Conservation (phyloP, 345 rosid genomes). For the Linum tenue region DNA sequence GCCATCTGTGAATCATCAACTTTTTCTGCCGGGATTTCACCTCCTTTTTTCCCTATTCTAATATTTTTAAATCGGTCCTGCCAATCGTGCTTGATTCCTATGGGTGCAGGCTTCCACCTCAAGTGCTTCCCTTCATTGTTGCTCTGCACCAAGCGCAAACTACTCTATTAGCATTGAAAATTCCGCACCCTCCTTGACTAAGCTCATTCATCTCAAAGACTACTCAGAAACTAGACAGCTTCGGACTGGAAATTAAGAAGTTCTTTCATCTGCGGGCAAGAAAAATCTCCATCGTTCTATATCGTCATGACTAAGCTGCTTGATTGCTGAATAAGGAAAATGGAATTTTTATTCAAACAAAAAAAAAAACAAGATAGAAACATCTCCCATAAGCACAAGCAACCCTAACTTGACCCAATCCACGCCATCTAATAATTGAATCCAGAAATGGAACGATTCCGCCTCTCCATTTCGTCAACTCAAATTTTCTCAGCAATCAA, state of each 20-base stretch:
- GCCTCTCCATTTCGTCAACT: background rate
- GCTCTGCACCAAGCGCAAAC: constrained; percentile 25
- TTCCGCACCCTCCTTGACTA: background rate
- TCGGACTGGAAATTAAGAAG: background rate
- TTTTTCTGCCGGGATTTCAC: constrained; percentile 43
- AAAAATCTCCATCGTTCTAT: background rate
- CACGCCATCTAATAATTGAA: background rate
- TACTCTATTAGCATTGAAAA: background rate
- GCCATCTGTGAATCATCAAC: constrained; percentile 57
- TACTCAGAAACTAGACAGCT: background rate
- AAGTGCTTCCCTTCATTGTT: constrained; percentile 45
- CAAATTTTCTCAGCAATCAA: constrained; percentile 15
- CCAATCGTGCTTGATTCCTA: constrained; percentile 74
- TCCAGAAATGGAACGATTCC: background rate
- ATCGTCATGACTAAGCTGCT: constrained; percentile 1
- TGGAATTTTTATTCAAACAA: background rate
- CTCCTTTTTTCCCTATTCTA: constrained; percentile 53
- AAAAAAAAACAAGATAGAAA: background rate
- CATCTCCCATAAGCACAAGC: background rate
- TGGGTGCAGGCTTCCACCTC: constrained; percentile 50
- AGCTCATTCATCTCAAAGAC: background rate
- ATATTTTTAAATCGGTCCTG: constrained; percentile 68
- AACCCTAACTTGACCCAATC: constrained; percentile 3
- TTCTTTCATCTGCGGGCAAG: constrained; percentile 4
- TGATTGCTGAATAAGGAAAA: background rate